phyloP scores from a whole-genome alignment of 495 filamentous ascomycete genomes.

The Penicillium bovifimosum region DNA sequence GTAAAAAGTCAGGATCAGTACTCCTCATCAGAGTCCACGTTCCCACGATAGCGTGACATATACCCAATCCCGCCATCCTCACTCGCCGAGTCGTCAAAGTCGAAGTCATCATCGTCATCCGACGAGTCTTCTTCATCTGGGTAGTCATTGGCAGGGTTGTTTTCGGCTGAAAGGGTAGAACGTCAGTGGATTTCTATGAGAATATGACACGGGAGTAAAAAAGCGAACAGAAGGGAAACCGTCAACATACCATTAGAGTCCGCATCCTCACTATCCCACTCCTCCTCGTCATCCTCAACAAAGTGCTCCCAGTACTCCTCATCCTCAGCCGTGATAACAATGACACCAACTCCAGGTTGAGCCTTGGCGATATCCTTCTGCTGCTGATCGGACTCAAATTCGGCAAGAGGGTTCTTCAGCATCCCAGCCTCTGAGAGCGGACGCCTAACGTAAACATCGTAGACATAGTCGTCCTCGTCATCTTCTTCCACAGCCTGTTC shows the following conservation, averaged over 20 bases:
- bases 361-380: slow-evolving; percentile 27
- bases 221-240: background rate
- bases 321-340: slow-evolving; percentile 55
- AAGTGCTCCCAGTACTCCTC: slow-evolving; percentile 54
- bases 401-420: slow-evolving; percentile 31
- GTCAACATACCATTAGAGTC: slow-evolving; percentile 51
- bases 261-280: slow-evolving; percentile 56
- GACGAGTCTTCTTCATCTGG: slow-evolving; percentile 59
- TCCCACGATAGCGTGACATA: slow-evolving; percentile 18
- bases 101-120: slow-evolving; percentile 52
- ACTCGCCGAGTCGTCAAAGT: slow-evolving; percentile 44
- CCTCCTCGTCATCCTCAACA: slow-evolving; percentile 50
- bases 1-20: background rate
- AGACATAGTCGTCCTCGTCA: slow-evolving; percentile 54
- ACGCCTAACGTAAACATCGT: slow-evolving; percentile 56
- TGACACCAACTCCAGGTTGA: slow-evolving; percentile 47
- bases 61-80: slow-evolving; percentile 32
- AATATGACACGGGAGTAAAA: too few relatives aligned
- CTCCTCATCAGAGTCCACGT: slow-evolving; percentile 34
- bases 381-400: slow-evolving; percentile 28
- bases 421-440: slow-evolving; percentile 30
- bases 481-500: slow-evolving; percentile 22
- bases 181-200: background rate
- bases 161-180: slow-evolving; percentile 46
- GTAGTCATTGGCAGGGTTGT: slow-evolving; percentile 62